Evolutionary conservation across 1,284 basidiomycete genomes (phyloP).

Genomic region (Stygiomarasmius scandens): DNA sequence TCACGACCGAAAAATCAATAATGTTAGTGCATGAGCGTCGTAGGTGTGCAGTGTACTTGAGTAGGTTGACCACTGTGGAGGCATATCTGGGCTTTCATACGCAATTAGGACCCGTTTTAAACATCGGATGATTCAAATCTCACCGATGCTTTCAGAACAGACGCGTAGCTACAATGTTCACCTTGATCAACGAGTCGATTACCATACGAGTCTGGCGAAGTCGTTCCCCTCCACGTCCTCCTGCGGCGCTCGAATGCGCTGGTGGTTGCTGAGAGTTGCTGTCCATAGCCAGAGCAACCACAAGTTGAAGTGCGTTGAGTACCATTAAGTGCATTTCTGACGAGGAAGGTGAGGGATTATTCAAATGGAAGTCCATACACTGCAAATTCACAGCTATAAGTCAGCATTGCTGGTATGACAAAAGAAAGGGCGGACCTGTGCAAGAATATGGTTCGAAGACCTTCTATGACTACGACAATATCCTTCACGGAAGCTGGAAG

Average conservation of each 20-base stretch:
- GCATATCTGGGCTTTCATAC: no score
- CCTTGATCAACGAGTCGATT: slow-evolving; percentile 3
- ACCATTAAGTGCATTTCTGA: neutral
- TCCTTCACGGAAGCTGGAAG: slow-evolving; percentile 27
- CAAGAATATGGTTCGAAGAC: slow-evolving; percentile 34
- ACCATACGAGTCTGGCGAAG: neutral
- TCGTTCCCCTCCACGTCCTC: neutral
- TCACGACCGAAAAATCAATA: slow-evolving; percentile 54
- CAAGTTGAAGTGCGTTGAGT: slow-evolving; percentile 4
- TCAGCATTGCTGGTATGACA: no score
- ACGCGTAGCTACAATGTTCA: neutral
- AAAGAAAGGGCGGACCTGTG: slow-evolving; percentile 49
- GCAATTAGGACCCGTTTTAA: no score
- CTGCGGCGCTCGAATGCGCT: neutral
- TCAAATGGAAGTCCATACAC: slow-evolving; percentile 31
- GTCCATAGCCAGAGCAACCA: neutral
- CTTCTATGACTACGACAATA: slow-evolving; percentile 30
- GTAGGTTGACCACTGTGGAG: slow-evolving; percentile 28
- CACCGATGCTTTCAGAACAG: slow-evolving; percentile 1
- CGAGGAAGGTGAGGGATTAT: neutral
- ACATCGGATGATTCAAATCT: no score
- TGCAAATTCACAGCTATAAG: slow-evolving; percentile 18
- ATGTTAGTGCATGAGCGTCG: slow-evolving; percentile 26
- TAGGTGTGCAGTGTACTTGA: slow-evolving; percentile 39
- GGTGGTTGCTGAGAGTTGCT: neutral